Evolutionary conservation across 179 eudicot genomes (phyloP).

Genomic region (Camellia oleifera): DNA sequence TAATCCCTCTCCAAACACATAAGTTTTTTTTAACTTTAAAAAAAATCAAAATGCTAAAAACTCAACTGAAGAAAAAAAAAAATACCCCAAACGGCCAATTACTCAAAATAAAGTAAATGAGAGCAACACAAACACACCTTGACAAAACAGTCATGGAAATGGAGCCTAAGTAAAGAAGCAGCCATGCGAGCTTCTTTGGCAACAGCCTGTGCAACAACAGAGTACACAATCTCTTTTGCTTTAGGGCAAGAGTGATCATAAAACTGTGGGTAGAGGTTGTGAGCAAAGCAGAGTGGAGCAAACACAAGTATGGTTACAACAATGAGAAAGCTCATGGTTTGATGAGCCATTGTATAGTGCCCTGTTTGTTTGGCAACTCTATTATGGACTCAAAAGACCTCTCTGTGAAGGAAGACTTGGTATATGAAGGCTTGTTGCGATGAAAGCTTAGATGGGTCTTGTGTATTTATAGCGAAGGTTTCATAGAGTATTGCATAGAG

Average conservation of each 20-base stretch:
- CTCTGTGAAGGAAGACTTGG: background rate
- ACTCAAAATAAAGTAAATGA: too few relatives aligned
- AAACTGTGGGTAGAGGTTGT: conserved; percentile 68
- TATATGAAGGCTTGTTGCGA: conserved; percentile 14
- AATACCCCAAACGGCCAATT: too few relatives aligned
- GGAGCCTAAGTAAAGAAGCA: conserved; percentile 76
- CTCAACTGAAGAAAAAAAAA: too few relatives aligned
- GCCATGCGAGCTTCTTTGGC: conserved; percentile 77
- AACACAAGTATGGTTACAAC: conserved; percentile 31
- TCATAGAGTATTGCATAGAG: background rate
- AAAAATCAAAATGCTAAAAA: too few relatives aligned
- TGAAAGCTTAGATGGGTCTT: background rate
- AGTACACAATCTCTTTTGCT: conserved; percentile 52
- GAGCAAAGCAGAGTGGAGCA: conserved; percentile 45
- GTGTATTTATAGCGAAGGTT: conserved; percentile 18
- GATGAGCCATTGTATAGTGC: conserved; percentile 29
- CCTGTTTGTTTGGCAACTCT: background rate
- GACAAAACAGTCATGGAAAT: conserved; percentile 91
- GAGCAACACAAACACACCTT: conserved; percentile 36
- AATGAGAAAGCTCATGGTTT: conserved; percentile 31
- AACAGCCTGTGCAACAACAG: conserved; percentile 70
- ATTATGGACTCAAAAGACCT: background rate
- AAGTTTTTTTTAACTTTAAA: too few relatives aligned
- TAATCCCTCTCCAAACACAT: too few relatives aligned
- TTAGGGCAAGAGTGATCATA: conserved; percentile 76